phyloP scores from a whole-genome alignment of 176 grass and related monocot genomes.

The Avena insularis region DNA sequence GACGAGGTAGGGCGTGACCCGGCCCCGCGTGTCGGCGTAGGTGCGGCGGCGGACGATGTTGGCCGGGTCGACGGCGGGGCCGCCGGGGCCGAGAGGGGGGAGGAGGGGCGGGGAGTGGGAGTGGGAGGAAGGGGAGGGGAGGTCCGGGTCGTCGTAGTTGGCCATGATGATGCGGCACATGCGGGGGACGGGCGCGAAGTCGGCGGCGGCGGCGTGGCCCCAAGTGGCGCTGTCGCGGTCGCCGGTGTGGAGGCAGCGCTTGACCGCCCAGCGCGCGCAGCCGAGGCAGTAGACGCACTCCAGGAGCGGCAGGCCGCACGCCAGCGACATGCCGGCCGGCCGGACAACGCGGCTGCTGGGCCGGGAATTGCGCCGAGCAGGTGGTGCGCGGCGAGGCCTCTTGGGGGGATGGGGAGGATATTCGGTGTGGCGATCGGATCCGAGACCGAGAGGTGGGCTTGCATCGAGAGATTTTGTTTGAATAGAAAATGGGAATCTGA shows the following conservation, averaged over 20 bases:
- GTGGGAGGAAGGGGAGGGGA: neutral
- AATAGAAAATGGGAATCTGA: no score
- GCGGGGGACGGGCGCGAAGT: constrained; percentile 77
- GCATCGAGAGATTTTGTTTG: no score
- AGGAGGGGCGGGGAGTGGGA: constrained; percentile 22
- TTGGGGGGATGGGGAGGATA: neutral
- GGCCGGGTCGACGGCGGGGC: constrained; percentile 45
- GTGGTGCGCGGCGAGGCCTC: neutral
- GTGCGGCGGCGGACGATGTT: constrained; percentile 61
- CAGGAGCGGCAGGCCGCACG: constrained; percentile 79
- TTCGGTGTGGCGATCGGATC: constrained; percentile 3
- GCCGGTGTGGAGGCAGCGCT: constrained; percentile 87
- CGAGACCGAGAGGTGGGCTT: neutral
- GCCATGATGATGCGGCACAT: constrained; percentile 91
- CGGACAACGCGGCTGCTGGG: neutral
- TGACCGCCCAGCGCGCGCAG: constrained; percentile 93
- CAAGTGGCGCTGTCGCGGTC: constrained; percentile 81
- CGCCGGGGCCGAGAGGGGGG: constrained; percentile 30
- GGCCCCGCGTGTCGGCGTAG: constrained; percentile 69
- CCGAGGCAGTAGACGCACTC: constrained; percentile 98
- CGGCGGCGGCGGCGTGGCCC: constrained; percentile 63
- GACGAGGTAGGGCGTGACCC: constrained; percentile 81
- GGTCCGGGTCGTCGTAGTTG: constrained; percentile 58
- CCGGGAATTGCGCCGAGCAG: neutral
- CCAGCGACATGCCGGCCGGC: constrained; percentile 61